Percentiles rank a stretch among this genome's conserved stretches.
Conservation (phyloP, 108 stramenopile species). For the Licmophora abbreviata region DNA sequence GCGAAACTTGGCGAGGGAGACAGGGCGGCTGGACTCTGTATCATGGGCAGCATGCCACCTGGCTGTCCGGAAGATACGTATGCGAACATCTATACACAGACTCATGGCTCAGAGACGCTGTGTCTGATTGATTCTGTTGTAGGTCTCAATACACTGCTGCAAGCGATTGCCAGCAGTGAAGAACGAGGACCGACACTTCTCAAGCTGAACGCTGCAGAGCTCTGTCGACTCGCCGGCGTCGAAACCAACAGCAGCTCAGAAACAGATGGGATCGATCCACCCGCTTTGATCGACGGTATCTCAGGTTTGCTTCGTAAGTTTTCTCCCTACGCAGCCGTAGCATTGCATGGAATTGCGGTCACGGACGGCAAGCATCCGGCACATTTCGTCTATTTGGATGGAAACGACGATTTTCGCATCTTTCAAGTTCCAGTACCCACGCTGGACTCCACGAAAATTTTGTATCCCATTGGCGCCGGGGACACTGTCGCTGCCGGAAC, state of each 20-base stretch:
- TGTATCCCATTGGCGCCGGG: slow-evolving; percentile 85
- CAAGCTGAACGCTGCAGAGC: slow-evolving; percentile 75
- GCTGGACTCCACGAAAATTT: slow-evolving; percentile 8
- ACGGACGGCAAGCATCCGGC: slow-evolving; percentile 63
- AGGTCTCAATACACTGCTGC: slow-evolving; percentile 47
- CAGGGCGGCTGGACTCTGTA: slow-evolving; percentile 37
- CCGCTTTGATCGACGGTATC: slow-evolving; percentile 37
- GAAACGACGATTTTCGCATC: slow-evolving; percentile 14
- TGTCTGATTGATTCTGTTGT: slow-evolving; percentile 78
- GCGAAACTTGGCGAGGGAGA: slow-evolving; percentile 20
- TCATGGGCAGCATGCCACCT: slow-evolving; percentile 86
- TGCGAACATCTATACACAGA: slow-evolving; percentile 34
- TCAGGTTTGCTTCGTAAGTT: slow-evolving; percentile 32
- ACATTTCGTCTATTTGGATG: slow-evolving; percentile 27
- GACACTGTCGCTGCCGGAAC: slow-evolving; percentile 83
- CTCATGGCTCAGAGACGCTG: slow-evolving; percentile 28
- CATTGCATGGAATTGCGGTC: slow-evolving; percentile 52
- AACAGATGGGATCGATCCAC: slow-evolving; percentile 24
- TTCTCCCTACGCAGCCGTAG: slow-evolving; percentile 21
- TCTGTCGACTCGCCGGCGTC: slow-evolving; percentile 54
- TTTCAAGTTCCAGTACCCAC: slow-evolving; percentile 33
- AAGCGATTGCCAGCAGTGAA: slow-evolving; percentile 6
- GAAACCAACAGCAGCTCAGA: slow-evolving; percentile 21
- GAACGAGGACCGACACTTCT: slow-evolving; percentile 39
- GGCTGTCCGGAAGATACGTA: slow-evolving; percentile 62